A percentile compares a stretch with the other conserved stretches of the same genome.
Conservation (phyloP, 495 filamentous ascomycete genomes). For the Rhypophila decipiens region DNA sequence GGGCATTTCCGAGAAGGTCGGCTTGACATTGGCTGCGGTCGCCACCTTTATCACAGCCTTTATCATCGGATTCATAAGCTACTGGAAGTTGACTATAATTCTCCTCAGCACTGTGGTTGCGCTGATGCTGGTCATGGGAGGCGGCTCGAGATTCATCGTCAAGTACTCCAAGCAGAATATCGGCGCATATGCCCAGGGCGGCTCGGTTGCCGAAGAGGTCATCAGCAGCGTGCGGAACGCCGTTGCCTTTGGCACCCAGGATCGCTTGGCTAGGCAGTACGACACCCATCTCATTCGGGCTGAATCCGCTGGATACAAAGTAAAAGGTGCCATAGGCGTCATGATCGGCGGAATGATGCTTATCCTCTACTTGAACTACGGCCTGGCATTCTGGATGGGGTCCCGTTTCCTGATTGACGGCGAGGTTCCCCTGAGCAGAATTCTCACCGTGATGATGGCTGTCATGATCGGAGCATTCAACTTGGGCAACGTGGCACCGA, state of each 20-base stretch:
- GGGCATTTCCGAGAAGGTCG: constrained; percentile 81
- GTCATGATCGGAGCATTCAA: constrained; percentile 90
- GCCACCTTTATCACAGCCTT: constrained; percentile 85
- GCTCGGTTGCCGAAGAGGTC: constrained; percentile 89
- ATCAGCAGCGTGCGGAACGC: constrained; percentile 90
- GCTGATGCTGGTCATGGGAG: constrained; percentile 67
- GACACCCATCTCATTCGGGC: constrained; percentile 65
- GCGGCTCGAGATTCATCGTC: constrained; percentile 64
- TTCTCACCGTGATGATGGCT: constrained; percentile 80
- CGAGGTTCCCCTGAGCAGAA: constrained; percentile 45
- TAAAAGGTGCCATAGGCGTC: constrained; percentile 59
- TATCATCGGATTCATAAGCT: constrained; percentile 78
- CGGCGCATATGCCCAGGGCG: constrained; percentile 72
- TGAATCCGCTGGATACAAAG: constrained; percentile 69
- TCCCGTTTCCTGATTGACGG: constrained; percentile 67
- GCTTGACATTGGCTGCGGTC: constrained; percentile 64
- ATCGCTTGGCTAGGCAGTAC: constrained; percentile 79
- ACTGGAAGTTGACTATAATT: constrained; percentile 79
- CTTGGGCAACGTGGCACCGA: constrained; percentile 81
- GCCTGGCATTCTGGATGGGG: constrained; percentile 93
- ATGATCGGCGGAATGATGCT: constrained; percentile 82
- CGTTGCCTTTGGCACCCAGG: constrained; percentile 88
- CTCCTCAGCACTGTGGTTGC: constrained; percentile 70
- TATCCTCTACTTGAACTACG: constrained; percentile 82
- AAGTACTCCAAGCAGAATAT: constrained; percentile 73